Percentiles rank a stretch among this genome's conserved stretches.
Evolutionary conservation across 2,329 filamentous ascomycete genomes (phyloP).

Genomic region (Geosmithia flava): DNA sequence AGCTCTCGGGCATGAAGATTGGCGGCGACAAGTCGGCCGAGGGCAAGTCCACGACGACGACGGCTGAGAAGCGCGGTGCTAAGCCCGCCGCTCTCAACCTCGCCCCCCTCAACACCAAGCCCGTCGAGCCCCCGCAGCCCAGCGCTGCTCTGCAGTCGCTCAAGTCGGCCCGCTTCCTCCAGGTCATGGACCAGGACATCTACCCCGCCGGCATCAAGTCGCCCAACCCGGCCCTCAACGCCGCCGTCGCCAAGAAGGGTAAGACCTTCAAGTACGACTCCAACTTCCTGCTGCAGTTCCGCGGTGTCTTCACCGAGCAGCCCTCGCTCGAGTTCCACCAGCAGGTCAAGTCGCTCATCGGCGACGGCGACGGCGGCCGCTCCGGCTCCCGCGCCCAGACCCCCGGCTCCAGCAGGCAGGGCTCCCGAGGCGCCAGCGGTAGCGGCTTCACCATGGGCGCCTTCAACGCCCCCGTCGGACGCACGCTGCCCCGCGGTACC

Average conservation of each 20-base stretch:
- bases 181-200: constrained; percentile 62
- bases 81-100: constrained; percentile 88
- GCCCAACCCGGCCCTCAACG: constrained; percentile 84
- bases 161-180: constrained; percentile 80
- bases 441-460: constrained; percentile 52
- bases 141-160: constrained; percentile 89
- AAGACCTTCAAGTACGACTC: constrained; percentile 90
- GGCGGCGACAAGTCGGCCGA: constrained; percentile 29
- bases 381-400: constrained; percentile 40
- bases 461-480: constrained; percentile 35
- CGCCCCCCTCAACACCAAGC: constrained; percentile 66
- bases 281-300: constrained; percentile 91
- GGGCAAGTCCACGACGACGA: constrained; percentile 30
- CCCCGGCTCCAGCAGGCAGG: constrained; percentile 34
- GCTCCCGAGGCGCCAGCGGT: constrained; percentile 32
- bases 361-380: constrained; percentile 57
- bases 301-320: constrained; percentile 92
- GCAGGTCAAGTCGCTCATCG: constrained; percentile 77
- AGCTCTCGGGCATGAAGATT: constrained; percentile 39
- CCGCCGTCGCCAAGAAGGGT: constrained; percentile 64
- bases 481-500: constrained; percentile 60
- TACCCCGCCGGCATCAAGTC: constrained; percentile 80
- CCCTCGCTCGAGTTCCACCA: constrained; percentile 87
- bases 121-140: constrained; percentile 81
- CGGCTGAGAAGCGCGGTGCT: constrained; percentile 46